These are phyloP conservation scores for Neurospora sp. DNA, from an alignment of 495 filamentous ascomycete genomes.

Conservation along the genomic window DNA sequence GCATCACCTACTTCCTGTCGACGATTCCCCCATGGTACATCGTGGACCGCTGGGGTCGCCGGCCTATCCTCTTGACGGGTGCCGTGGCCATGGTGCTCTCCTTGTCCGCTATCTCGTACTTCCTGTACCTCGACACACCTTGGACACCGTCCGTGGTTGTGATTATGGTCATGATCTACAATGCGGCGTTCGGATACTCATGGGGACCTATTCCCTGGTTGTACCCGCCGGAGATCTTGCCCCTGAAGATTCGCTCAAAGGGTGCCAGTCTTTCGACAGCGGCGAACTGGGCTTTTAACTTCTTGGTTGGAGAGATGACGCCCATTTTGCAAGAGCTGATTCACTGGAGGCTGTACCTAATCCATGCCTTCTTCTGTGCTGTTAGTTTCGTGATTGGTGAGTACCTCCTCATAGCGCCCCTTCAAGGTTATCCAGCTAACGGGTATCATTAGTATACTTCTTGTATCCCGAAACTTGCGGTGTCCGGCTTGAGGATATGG, in stretches of 20 bases:
- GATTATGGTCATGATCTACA: slow-evolving; percentile 94
- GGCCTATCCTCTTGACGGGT: slow-evolving; percentile 81
- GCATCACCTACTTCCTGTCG: slow-evolving; percentile 77
- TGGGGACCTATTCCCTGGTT: slow-evolving; percentile 99
- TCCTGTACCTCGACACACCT: slow-evolving; percentile 74
- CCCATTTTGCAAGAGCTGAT: slow-evolving; percentile 86
- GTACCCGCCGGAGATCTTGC: slow-evolving; percentile 94
- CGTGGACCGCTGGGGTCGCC: slow-evolving; percentile 85
- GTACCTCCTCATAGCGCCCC: slow-evolving; percentile 19
- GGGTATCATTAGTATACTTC: slow-evolving; percentile 68
- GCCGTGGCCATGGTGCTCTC: slow-evolving; percentile 86
- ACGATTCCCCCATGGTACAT: slow-evolving; percentile 97
- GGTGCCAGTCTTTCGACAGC: slow-evolving; percentile 95
- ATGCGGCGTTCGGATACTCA: slow-evolving; percentile 95
- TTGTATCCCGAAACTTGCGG: slow-evolving; percentile 95
- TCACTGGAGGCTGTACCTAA: slow-evolving; percentile 82
- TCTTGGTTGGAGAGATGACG: slow-evolving; percentile 90
- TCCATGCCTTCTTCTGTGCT: slow-evolving; percentile 96
- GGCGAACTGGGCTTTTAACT: slow-evolving; percentile 97
- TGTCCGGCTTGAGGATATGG: slow-evolving; percentile 94
- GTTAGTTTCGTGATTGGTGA: slow-evolving; percentile 93
- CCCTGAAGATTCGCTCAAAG: slow-evolving; percentile 93
- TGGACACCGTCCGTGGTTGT: slow-evolving; percentile 79
- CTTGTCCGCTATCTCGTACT: slow-evolving; percentile 89
- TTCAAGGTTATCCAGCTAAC: slow-evolving; percentile 5